Conservation (phyloP, 1,139 yeast genomes). For the Taphrina sp. region DNA sequence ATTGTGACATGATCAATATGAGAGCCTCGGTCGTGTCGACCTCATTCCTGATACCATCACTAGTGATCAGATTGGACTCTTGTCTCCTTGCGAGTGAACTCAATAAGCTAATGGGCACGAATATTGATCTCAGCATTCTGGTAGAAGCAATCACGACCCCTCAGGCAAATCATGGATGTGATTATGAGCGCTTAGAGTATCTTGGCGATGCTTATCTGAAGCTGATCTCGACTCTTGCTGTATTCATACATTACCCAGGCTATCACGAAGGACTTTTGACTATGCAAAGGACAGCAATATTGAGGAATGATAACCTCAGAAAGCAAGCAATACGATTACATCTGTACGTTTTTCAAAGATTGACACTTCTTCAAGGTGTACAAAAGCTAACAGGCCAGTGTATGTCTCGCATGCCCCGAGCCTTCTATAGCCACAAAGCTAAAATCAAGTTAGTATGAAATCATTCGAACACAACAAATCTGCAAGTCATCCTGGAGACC, state of each 20-base stretch:
- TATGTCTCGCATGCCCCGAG: too few relatives aligned
- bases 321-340: conserved; percentile 13
- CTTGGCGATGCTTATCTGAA: conserved; percentile 35
- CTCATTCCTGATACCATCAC: conserved; percentile 18
- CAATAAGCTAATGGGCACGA: conserved; percentile 3
- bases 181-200: conserved; percentile 35
- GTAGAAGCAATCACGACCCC: conserved; percentile 32
- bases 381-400: too few relatives aligned
- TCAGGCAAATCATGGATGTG: conserved; percentile 27
- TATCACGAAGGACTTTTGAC: conserved; percentile 33
- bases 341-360: too few relatives aligned
- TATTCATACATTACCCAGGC: conserved; percentile 27
- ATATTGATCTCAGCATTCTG: conserved; percentile 7
- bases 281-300: conserved; percentile 29
- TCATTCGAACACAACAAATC: not conserved
- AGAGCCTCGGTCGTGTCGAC: conserved; percentile 10
- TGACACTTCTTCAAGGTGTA: too few relatives aligned
- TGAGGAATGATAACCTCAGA: conserved; percentile 32
- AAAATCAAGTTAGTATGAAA: conserved; percentile 13
- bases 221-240: conserved; percentile 30
- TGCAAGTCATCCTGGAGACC: conserved; percentile 12
- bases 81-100: conserved; percentile 30
- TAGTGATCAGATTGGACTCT: conserved; percentile 31
- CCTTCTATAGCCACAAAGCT: too few relatives aligned
- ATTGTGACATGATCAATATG: conserved; percentile 13